Base-by-base conservation (phyloP, 73 alveolate genomes). In the Blepharisma stoltei region DNA sequence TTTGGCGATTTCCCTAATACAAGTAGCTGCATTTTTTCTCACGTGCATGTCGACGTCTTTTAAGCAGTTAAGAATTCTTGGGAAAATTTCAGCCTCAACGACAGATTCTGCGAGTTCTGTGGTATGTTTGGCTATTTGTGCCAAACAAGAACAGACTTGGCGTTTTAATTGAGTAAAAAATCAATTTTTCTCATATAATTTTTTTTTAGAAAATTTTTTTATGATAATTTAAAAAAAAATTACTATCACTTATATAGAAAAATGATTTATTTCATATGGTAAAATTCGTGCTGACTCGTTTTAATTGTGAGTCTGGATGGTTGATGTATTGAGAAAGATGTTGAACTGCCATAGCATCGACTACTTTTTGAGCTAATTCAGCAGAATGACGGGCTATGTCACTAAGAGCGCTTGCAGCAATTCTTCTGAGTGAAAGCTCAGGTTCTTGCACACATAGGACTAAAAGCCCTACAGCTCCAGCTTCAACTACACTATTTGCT, bases 381-480 rank as follows among this genome's bases (percentile, higher is more conserved):
- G 98, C 98, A 6, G 99, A 92, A 90, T 97, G 99, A 83, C 95
- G 95, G 86, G 98, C 95, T 43, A 97, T 97, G 80, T 97, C 99
- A 67, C 98, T 88, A 37, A 97, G 88, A 20, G 99, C 98, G 54
- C 95, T 94, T 14, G 99, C 99, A 11, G 99, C 94, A 81, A 97
- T 97, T 79, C 99, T 93, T 92, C 97, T 97, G 78, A 97, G 83
- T 27, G 99, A 87, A 41, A 97, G 94, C 77, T 97, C 99, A 25
- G 99, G 99, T 83, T 97, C 99, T 80, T 97, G 95, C 75, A 97
- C 90, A 76, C 98, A 94, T 85, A 95, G 94, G 52, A 97, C 97
- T 66, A 97, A 80, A 23, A 97, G 93, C 23, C 98, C 99, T 54
- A 97, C 99, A 6, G 99, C 99, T 46, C 99, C 98, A 47, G 98